Evolutionary conservation across 176 grass and related monocot genomes (phyloP), one percentile per base, ranked within the genome.

Genomic region (Melocanna baccifera): DNA sequence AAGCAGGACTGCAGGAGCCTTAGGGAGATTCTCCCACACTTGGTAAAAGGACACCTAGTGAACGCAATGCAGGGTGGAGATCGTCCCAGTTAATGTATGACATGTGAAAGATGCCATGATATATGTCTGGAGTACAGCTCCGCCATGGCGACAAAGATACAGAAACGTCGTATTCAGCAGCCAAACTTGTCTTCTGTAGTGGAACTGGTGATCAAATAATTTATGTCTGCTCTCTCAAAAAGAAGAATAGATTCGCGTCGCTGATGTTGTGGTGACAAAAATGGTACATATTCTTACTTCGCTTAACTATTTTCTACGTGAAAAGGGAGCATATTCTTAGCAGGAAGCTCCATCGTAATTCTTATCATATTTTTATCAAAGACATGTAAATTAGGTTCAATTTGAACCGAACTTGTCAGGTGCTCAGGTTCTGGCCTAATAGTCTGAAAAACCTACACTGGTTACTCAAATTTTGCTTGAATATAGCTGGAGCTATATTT

Each of bases 31-130:
- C 28, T 71, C 46, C 66, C 29, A 62, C 71, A 14, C n/a, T 62
- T 36, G 20, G 22, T 15, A 61, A 29, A 73, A 48, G 39, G 26
- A 73, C 55, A 62, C 20, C 3, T 22, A 48, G 41, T 19, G 23
- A 62, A 46, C 34, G 39, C 10, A 72, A 34, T 46, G 80, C 57
- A 62, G 43, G 56, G 26, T 73, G 19, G 55, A 73, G 29, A 63
- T 18, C 7, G 41, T 73, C 68, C 18, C 25, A 61, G 56, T 76
- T 40, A 11, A 82, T 72, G 52, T 53, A 28, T 14, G 63, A 46
- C 19, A 84, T 53, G 48, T 77, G 86, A 69, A 82, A 69, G 28
- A 76, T 69, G 50, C 29, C 74, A 73, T 79, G 77, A 18, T 65
- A 56, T 66, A 39, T 4, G 0, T 7, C 41, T 39, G 59, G 51